Conservation (phyloP, 179 eudicot species). For the Drosera spatulata region DNA sequence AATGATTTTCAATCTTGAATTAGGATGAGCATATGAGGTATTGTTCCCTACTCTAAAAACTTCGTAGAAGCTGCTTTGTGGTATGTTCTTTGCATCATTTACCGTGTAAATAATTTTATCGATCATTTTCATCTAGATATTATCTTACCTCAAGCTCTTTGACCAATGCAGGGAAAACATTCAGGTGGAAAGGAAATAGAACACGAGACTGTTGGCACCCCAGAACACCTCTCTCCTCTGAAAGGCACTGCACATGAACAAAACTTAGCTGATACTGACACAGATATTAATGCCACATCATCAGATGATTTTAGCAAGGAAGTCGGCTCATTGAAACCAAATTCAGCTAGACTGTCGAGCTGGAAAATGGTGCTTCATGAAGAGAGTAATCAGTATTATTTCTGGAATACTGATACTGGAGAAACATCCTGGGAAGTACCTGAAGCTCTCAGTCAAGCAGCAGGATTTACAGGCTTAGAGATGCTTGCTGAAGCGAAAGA, state of each 20-base stretch:
- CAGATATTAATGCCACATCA: no score
- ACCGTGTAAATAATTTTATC: no score
- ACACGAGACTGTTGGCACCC: no score
- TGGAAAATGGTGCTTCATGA: constrained; percentile 97
- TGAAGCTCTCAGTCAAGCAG: constrained; percentile 37
- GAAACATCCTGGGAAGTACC: constrained; percentile 97
- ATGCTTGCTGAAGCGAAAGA: constrained; percentile 22
- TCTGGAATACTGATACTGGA: constrained; percentile 83
- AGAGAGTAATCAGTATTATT: constrained; percentile 80
- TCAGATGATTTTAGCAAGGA: no score
- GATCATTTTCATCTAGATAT: no score
- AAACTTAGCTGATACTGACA: no score
- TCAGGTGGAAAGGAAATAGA: no score
- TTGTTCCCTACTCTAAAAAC: background rate
- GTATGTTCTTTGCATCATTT: background rate
- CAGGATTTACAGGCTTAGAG: constrained; percentile 21
- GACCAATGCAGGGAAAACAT: no score
- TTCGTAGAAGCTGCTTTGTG: background rate
- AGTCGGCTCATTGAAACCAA: no score
- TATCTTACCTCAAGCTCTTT: no score
- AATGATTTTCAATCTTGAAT: background rate
- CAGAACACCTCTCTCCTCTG: no score
- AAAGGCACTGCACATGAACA: no score
- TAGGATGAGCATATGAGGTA: background rate
- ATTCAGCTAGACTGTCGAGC: constrained; percentile 22